Conservation (phyloP, 2,329 filamentous ascomycete species). For the Colletotrichum lentis region DNA sequence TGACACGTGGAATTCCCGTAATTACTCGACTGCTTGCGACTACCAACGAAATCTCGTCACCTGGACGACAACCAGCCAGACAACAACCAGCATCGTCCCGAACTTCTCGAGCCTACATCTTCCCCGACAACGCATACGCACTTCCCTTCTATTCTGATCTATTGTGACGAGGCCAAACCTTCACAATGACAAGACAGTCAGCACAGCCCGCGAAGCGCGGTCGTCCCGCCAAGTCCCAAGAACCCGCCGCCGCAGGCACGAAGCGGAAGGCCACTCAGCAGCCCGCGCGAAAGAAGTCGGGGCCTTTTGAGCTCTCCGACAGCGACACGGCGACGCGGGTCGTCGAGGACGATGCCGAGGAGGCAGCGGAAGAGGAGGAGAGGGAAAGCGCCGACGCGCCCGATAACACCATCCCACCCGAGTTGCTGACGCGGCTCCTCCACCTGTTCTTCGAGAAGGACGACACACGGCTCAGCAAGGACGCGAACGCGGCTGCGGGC, state of each 20-base stretch:
- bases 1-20: not conserved
- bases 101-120: not conserved
- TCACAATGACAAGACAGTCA: conserved; percentile 56
- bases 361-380: conserved; percentile 41
- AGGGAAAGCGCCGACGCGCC: conserved; percentile 47
- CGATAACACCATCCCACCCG: conserved; percentile 69
- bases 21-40: not conserved
- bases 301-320: conserved; percentile 51
- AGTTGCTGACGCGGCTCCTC: conserved; percentile 78
- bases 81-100: not conserved
- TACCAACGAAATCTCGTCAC: not conserved
- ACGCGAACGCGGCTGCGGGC: conserved; percentile 78
- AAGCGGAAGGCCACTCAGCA: conserved; percentile 42
- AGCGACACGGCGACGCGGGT: conserved; percentile 38
- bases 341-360: conserved; percentile 39
- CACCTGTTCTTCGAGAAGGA: conserved; percentile 80
- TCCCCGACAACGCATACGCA: not conserved
- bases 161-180: not conserved
- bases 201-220: conserved; percentile 48
- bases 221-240: conserved; percentile 43
- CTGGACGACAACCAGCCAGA: not conserved
- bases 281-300: conserved; percentile 29
- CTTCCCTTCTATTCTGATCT: too few relatives aligned
- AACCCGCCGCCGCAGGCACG: conserved; percentile 10
- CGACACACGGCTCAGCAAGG: conserved; percentile 75